Percentiles rank a stretch among this genome's conserved stretches.
Evolutionary conservation across 768 basidiomycete genomes (phyloP).

Genomic region (Cystofilobasidium macerans): DNA sequence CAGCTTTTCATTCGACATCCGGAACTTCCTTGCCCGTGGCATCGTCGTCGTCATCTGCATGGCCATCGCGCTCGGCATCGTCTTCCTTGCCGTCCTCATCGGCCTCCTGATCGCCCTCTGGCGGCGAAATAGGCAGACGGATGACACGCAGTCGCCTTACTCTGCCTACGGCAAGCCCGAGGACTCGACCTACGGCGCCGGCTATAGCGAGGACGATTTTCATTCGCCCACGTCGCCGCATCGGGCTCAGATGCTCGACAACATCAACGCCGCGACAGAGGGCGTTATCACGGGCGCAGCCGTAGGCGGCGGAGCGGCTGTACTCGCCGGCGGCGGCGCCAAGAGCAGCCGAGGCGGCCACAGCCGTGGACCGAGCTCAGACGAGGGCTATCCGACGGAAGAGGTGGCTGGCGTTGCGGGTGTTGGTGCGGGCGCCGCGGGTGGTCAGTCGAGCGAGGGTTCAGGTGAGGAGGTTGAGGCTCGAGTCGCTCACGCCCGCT

Average conservation of each 20-base stretch:
- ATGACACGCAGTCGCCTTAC: conserved; percentile 13
- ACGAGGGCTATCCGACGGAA: not conserved
- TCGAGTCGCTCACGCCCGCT: conserved; percentile 41
- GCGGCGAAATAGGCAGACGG: conserved; percentile 28
- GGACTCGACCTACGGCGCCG: conserved; percentile 29
- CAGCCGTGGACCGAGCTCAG: not conserved
- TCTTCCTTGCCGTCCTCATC: conserved; percentile 51
- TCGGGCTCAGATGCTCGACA: conserved; percentile 49
- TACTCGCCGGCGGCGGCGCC: conserved; percentile 10
- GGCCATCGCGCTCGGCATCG: conserved; percentile 86
- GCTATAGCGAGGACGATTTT: conserved; percentile 29
- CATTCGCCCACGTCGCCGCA: conserved; percentile 19
- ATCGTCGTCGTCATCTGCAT: conserved; percentile 95
- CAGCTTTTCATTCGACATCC: conserved; percentile 61
- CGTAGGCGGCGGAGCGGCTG: conserved; percentile 26
- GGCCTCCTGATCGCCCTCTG: conserved; percentile 34
- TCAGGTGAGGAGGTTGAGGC: conserved; percentile 43
- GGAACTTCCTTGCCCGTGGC: conserved; percentile 72
- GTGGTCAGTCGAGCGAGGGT: conserved; percentile 34
- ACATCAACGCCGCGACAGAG: conserved; percentile 81
- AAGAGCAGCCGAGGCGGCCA: conserved; percentile 9
- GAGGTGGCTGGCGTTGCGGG: conserved; percentile 29
- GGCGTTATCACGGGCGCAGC: conserved; percentile 58
- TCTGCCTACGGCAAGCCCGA: conserved; percentile 27
- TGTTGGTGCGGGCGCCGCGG: conserved; percentile 28